Base-by-base conservation (phyloP, 176 grass and related monocot genomes). In the Oryza meridionalis region DNA sequence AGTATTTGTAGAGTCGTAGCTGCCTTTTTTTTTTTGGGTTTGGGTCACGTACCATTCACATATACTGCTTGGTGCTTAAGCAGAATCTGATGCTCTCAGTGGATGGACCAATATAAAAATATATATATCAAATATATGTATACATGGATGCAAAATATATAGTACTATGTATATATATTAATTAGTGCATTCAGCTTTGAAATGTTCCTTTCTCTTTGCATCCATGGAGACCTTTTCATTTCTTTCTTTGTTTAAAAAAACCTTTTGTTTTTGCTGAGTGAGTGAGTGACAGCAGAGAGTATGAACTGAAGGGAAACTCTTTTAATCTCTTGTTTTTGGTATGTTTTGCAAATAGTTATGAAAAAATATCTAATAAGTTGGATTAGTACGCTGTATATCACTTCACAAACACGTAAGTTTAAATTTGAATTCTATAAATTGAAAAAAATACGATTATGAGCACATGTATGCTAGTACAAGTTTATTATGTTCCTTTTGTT, bases 51-150 rank as follows among this genome's bases (percentile, higher is more conserved):
- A 71, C 58, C 82, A 88, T 27, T 67, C 75, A 71, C 9, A 42
- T 15, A 70, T 7, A 49, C 87, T 67, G 96, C 93, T 94, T 99
- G 89, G 85, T 96, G 87, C 88, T 94, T 86, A 99, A 92, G 96
- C 93, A 99, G 96, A 92, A 99, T 99, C 96, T 90, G 91, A 88
- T 99, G 77, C 96, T 80, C 42, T 29, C 9, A 78, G 51, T 91
- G 92, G 91, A 83, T 83, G 58, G 58, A 82, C 78, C 67, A 47
- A 80, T 76, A 78, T 58, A 82, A n/a, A 59, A 17, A 59, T 21
- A 69, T 81, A 79, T 40, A 7, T 1, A 38, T 38, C 37, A 38
- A 38, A 38, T 38, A 40, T 3, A 69, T 70, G 17, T 73, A 78
- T 46, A 59, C 49, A 79, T 79, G 76, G 59, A 70, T 76, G 74